Percentiles rank a stretch among this genome's conserved stretches.
phyloP scores from a whole-genome alignment of 1,284 basidiomycete genomes.

The Peniophora sp. region DNA sequence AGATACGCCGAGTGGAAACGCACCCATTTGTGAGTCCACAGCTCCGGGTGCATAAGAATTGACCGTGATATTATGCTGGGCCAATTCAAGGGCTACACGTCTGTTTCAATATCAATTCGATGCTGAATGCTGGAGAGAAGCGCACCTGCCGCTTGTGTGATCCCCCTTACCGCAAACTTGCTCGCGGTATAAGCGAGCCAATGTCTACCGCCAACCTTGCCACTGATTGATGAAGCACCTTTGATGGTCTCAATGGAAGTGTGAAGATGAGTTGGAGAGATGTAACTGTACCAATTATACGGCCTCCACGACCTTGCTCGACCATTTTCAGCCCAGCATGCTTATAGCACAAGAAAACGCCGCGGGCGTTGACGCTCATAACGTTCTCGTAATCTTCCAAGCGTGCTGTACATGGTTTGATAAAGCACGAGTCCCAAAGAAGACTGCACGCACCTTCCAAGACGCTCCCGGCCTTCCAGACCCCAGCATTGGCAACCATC shows the following conservation, averaged over 20 bases:
- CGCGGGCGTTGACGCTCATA: constrained; percentile 18
- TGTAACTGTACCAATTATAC: constrained; percentile 23
- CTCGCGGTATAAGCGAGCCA: background rate
- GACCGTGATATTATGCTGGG: background rate
- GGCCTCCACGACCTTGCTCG: constrained; percentile 22
- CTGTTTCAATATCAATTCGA: no score
- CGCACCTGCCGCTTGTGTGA: background rate
- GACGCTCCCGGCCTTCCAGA: constrained; percentile 5
- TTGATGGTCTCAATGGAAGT: background rate
- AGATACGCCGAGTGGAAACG: no score
- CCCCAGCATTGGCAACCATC: background rate
- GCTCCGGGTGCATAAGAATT: background rate
- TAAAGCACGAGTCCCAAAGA: background rate
- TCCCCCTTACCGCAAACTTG: background rate
- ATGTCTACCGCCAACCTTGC: background rate
- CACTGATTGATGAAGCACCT: background rate
- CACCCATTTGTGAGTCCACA: background rate
- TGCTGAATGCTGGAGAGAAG: no score
- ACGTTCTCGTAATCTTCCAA: constrained; percentile 15
- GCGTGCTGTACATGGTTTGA: background rate
- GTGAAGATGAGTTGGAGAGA: background rate
- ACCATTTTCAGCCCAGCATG: constrained; percentile 22
- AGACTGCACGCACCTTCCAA: constrained; percentile 13
- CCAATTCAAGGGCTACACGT: background rate
- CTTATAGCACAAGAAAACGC: constrained; percentile 22